These are phyloP conservation scores for Coleophoma crateriformis DNA, from an alignment of 2,329 filamentous ascomycete genomes.

Conservation along the genomic window DNA sequence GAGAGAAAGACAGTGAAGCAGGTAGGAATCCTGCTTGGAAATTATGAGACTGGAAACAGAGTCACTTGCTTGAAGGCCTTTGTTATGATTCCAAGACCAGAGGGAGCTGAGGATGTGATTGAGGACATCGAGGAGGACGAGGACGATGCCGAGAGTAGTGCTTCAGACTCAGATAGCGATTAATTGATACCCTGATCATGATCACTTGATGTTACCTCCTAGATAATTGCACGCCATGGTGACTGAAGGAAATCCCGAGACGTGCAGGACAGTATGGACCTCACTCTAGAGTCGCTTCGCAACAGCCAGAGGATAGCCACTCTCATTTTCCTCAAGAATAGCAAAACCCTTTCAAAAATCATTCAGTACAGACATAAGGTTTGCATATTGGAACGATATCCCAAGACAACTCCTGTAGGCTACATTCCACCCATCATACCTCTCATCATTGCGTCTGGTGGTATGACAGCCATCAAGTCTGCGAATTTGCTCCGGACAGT, in stretches of 20 bases:
- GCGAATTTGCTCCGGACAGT: conserved; percentile 11
- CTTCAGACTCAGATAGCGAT: conserved; percentile 22
- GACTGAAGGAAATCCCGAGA: no score
- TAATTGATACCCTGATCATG: conserved; percentile 22
- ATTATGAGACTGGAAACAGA: conserved; percentile 79
- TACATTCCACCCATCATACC: not conserved
- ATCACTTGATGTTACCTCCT: not conserved
- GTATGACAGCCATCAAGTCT: conserved; percentile 7
- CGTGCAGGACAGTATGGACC: no score
- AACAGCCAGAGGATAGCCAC: no score
- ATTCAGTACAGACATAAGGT: no score
- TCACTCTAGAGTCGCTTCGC: no score
- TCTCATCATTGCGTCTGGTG: conserved; percentile 4
- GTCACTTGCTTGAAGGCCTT: conserved; percentile 88
- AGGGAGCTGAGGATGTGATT: conserved; percentile 46
- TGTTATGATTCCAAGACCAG: conserved; percentile 68
- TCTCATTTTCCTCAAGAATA: no score
- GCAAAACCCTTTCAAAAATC: no score
- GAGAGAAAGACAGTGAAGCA: conserved; percentile 27
- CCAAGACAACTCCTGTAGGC: no score
- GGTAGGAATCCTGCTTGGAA: conserved; percentile 56
- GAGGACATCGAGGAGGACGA: conserved; percentile 17
- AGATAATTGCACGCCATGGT: no score
- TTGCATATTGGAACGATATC: no score
- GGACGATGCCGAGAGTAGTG: conserved; percentile 14